These are phyloP conservation scores for Aspergillus sclerotialis DNA, from an alignment of 2,329 filamentous ascomycete species.

Conservation along the genomic window DNA sequence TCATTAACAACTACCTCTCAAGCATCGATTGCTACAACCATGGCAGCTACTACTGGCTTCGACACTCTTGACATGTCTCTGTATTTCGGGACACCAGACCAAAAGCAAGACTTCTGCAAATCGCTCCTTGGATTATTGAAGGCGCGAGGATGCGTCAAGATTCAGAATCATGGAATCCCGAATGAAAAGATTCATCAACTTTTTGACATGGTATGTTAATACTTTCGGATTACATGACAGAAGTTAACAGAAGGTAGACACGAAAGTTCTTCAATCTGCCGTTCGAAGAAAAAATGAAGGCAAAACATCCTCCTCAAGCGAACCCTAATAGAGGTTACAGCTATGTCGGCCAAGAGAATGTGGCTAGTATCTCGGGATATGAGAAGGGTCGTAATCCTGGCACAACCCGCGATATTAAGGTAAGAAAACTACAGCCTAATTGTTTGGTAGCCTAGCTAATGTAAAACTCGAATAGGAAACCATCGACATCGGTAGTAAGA, in stretches of 20 bases:
- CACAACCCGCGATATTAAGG: slow-evolving; percentile 16
- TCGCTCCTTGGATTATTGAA: slow-evolving; percentile 9
- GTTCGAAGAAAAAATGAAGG: slow-evolving; percentile 19
- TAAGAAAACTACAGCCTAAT: background rate
- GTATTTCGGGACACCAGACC: slow-evolving; percentile 2
- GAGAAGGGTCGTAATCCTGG: slow-evolving; percentile 12
- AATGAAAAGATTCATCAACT: slow-evolving; percentile 7
- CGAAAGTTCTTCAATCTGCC: slow-evolving; percentile 18
- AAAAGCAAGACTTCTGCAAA: slow-evolving; percentile 5
- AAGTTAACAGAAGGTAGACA: background rate
- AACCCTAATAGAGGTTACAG: slow-evolving; percentile 26
- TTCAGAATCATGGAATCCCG: slow-evolving; percentile 13
- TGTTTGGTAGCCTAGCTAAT: background rate
- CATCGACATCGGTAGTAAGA: slow-evolving; percentile 42
- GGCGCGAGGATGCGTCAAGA: slow-evolving; percentile 10
- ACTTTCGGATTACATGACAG: background rate
- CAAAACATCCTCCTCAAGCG: slow-evolving; percentile 21
- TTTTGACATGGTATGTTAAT: slow-evolving; percentile 8
- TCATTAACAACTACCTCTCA: no score
- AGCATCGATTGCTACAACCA: no score
- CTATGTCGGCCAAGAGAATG: slow-evolving; percentile 23
- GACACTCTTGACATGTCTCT: slow-evolving; percentile 3
- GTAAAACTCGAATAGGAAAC: slow-evolving; percentile 31
- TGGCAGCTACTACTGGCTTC: no score
- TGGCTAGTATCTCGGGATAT: slow-evolving; percentile 17